phyloP scores from a whole-genome alignment of 371 early-diverging fungal genomes.

The Haplosporangium sp. region DNA sequence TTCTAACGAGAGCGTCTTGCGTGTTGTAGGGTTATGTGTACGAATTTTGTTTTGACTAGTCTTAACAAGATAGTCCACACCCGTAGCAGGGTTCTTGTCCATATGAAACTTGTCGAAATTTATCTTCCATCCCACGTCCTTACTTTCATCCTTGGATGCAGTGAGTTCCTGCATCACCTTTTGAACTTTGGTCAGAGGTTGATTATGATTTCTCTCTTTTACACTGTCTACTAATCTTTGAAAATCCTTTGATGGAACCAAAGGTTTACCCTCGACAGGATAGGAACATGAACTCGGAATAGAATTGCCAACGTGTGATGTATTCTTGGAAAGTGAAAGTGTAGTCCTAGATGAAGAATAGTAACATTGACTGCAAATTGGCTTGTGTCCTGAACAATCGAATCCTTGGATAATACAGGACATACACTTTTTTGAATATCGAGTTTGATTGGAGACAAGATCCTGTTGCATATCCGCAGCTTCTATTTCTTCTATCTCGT shows the following conservation, averaged over 20 bases:
- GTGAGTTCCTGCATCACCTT: neutral
- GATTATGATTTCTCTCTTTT: neutral
- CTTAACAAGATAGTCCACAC: constrained; percentile 15
- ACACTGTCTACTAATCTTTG: neutral
- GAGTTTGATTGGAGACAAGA: neutral
- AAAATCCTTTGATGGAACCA: neutral
- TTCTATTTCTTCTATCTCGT: neutral
- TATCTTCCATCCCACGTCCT: constrained; percentile 6
- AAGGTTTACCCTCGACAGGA: constrained; percentile 11
- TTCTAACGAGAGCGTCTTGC: neutral
- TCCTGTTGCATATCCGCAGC: neutral
- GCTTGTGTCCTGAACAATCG: constrained; percentile 44
- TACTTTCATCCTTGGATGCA: neutral
- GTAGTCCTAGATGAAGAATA: constrained; percentile 14
- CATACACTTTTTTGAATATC: constrained; percentile 20
- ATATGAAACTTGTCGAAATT: neutral
- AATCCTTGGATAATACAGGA: constrained; percentile 30
- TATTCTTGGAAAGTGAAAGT: neutral
- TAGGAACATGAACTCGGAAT: constrained; percentile 21
- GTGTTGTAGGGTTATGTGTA: neutral
- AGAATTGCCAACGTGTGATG: neutral
- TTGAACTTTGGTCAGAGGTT: neutral
- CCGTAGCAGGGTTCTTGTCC: constrained; percentile 26
- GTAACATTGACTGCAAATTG: constrained; percentile 41
- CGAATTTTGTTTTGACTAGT: neutral